These are phyloP conservation scores for Morella rubra DNA, from an alignment of 306 rosid species.

Conservation along the genomic window DNA sequence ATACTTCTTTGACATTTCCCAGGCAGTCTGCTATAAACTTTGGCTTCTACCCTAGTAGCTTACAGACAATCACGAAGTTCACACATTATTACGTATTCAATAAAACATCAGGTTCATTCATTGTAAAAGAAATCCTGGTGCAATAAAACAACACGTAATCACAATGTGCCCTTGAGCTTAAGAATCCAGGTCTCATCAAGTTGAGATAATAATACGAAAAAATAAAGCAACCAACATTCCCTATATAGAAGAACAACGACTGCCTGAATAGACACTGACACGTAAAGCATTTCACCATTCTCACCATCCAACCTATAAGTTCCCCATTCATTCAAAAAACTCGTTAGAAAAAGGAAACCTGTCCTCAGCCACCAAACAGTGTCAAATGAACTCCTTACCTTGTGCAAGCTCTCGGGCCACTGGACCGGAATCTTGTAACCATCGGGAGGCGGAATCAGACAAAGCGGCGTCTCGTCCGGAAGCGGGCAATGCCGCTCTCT, in stretches of 20 bases:
- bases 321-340: no score
- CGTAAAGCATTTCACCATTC: neutral
- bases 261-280: neutral
- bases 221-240: no score
- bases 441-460: constrained; percentile 76
- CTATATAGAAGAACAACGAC: no score
- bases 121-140: neutral
- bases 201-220: neutral
- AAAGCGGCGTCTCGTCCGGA: constrained; percentile 66
- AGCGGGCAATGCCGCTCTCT: constrained; percentile 88
- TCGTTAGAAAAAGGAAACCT: no score
- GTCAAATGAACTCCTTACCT: constrained; percentile 42
- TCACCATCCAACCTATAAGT: neutral
- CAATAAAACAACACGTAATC: neutral
- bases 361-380: constrained; percentile 13
- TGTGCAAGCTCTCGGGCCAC: constrained; percentile 96
- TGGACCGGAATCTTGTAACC: constrained; percentile 76
- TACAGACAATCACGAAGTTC: neutral
- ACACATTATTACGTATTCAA: neutral
- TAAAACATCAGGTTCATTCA: neutral
- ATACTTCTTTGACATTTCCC: no score
- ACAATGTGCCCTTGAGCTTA: neutral
- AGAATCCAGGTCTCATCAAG: neutral
- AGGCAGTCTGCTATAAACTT: no score
- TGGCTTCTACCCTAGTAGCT: neutral